Evolutionary conservation across 2,329 filamentous ascomycete genomes (phyloP).

Genomic region (Oidium heveae): DNA sequence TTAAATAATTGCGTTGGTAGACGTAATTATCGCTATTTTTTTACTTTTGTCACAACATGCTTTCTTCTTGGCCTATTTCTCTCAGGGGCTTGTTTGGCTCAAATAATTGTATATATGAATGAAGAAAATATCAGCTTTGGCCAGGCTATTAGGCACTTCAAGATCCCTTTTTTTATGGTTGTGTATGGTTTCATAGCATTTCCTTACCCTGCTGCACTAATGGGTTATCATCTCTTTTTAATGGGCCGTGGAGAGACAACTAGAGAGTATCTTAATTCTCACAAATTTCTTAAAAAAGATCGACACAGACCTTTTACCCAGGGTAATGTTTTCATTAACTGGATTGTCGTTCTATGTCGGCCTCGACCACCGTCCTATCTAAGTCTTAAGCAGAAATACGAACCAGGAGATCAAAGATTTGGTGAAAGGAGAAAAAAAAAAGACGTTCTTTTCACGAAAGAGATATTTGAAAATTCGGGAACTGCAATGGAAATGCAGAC

Average conservation of each 20-base stretch:
- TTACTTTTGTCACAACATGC: slow-evolving; percentile 63
- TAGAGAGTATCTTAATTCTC: slow-evolving; percentile 81
- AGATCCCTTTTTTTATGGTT: slow-evolving; percentile 68
- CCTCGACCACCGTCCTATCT: slow-evolving; percentile 76
- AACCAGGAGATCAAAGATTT: slow-evolving; percentile 65
- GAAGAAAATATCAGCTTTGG: slow-evolving; percentile 41
- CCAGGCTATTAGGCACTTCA: slow-evolving; percentile 40
- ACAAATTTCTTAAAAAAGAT: slow-evolving; percentile 84
- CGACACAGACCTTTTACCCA: slow-evolving; percentile 79
- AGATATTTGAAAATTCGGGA: slow-evolving; percentile 21
- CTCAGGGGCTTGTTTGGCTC: slow-evolving; percentile 51
- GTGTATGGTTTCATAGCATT: slow-evolving; percentile 55
- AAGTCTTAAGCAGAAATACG: slow-evolving; percentile 54
- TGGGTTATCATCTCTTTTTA: slow-evolving; percentile 75
- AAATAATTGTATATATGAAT: slow-evolving; percentile 48
- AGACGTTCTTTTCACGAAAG: slow-evolving; percentile 19
- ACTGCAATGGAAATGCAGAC: slow-evolving; percentile 45
- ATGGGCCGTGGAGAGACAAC: slow-evolving; percentile 85
- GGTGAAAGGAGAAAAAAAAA: slow-evolving; percentile 28
- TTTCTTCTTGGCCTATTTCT: slow-evolving; percentile 56
- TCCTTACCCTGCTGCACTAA: slow-evolving; percentile 61
- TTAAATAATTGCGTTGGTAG: slow-evolving; percentile 94
- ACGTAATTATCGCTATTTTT: slow-evolving; percentile 96
- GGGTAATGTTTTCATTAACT: slow-evolving; percentile 49
- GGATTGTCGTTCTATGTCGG: slow-evolving; percentile 54